Evolutionary conservation across 257 asterid species (phyloP).

Genomic region (Pogostemon cablin): DNA sequence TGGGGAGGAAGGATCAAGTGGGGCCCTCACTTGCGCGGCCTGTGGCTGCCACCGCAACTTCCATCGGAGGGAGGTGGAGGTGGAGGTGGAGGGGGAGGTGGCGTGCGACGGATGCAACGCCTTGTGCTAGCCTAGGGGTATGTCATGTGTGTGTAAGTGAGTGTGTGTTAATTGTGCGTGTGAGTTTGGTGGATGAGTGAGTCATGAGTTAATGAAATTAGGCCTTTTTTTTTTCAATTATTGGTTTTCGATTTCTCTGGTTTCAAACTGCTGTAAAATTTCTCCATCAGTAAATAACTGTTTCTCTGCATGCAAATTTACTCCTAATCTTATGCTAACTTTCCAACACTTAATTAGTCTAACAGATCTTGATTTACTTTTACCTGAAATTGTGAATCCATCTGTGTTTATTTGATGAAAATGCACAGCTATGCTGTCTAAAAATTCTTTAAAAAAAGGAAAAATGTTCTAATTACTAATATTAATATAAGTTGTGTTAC

Average conservation of each 20-base stretch:
- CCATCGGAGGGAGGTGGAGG: conserved; percentile 63
- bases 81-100: conserved; percentile 48
- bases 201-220: conserved; percentile 30
- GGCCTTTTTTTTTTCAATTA: conserved; percentile 23
- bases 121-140: neutral
- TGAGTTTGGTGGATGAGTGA: conserved; percentile 32
- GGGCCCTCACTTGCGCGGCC: conserved; percentile 81
- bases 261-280: neutral
- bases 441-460: neutral
- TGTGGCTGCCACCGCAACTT: conserved; percentile 91
- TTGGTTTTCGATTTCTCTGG: conserved; percentile 16
- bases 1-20: conserved; percentile 49
- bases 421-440: conserved; percentile 3
- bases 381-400: conserved; percentile 16
- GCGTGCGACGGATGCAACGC: conserved; percentile 45
- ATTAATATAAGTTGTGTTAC: neutral
- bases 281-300: neutral
- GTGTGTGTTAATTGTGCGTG: conserved; percentile 33
- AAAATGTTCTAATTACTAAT: neutral
- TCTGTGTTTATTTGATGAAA: conserved; percentile 7
- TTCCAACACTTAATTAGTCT: too few species aligned
- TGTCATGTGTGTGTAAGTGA: conserved; percentile 11
- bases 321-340: neutral
- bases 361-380: neutral
- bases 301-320: conserved; percentile 30